A percentile compares a stretch with the other conserved stretches of the same genome.
Evolutionary conservation across 2,329 filamentous ascomycete genomes (phyloP).

Genomic region (Monosporascus cannonballus): DNA sequence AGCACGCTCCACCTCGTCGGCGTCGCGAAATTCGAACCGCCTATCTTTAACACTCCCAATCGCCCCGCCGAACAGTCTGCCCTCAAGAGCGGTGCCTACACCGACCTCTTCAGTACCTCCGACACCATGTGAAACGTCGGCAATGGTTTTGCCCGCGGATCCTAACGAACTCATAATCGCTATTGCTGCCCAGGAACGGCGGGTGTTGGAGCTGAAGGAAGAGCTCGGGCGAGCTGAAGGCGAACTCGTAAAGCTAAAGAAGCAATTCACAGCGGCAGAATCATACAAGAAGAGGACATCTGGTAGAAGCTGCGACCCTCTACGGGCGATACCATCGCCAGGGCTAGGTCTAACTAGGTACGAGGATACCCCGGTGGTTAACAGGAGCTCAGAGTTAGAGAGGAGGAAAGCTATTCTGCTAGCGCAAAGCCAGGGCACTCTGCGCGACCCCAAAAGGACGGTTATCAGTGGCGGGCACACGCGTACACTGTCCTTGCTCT

Average conservation of each 20-base stretch:
- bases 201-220: slow-evolving; percentile 84
- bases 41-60: slow-evolving; percentile 59
- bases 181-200: slow-evolving; percentile 85
- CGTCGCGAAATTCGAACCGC: slow-evolving; percentile 50
- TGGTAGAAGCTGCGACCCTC: slow-evolving; percentile 51
- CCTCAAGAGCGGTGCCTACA: slow-evolving; percentile 47
- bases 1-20: slow-evolving; percentile 45
- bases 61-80: slow-evolving; percentile 44
- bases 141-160: slow-evolving; percentile 42
- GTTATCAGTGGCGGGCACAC: slow-evolving; percentile 64
- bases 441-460: slow-evolving; percentile 44
- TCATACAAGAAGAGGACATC: slow-evolving; percentile 69
- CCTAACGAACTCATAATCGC: slow-evolving; percentile 73
- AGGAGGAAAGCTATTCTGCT: slow-evolving; percentile 63
- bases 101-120: slow-evolving; percentile 43
- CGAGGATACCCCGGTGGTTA: slow-evolving; percentile 33
- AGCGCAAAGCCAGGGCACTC: slow-evolving; percentile 36
- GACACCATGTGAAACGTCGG: slow-evolving; percentile 43
- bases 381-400: slow-evolving; percentile 58
- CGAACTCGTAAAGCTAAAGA: slow-evolving; percentile 72
- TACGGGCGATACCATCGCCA: slow-evolving; percentile 35
- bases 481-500: slow-evolving; percentile 71
- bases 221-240: slow-evolving; percentile 78
- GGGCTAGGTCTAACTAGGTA: slow-evolving; percentile 19
- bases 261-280: slow-evolving; percentile 75